Evolutionary conservation across 257 asterid species (phyloP).

Genomic region (Prunella vulgaris): DNA sequence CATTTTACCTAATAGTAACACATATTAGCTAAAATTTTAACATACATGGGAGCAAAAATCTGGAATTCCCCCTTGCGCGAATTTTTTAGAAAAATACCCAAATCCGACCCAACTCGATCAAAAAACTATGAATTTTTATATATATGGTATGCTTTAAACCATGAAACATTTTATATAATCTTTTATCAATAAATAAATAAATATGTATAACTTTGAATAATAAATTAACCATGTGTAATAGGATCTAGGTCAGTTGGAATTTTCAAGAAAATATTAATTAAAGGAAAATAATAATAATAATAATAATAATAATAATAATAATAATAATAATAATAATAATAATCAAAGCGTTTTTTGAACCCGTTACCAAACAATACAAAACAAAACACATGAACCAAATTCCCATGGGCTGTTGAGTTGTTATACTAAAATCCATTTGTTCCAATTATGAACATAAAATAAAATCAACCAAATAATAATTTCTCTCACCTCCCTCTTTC

Average conservation of each 20-base stretch:
- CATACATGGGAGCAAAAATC: no score
- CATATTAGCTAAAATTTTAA: no score
- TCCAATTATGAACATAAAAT: not conserved
- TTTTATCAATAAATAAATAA: no score
- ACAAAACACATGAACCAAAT: constrained; percentile 22
- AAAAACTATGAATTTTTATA: no score
- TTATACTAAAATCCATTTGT: not conserved
- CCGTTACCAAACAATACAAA: constrained; percentile 19
- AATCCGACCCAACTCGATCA: no score
- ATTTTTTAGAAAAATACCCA: no score
- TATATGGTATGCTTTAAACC: no score
- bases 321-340: constrained; percentile 8
- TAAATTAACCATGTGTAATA: not conserved
- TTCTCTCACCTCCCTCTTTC: constrained; percentile 18
- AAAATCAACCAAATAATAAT: not conserved
- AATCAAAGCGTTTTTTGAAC: not conserved
- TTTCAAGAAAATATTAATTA: constrained; percentile 5
- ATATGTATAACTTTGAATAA: no score
- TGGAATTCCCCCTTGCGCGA: no score
- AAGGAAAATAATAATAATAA: not conserved
- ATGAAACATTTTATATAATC: no score
- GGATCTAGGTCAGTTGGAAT: not conserved
- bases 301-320: constrained; percentile 25
- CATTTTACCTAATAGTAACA: no score
- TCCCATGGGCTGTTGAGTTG: constrained; percentile 14